These are phyloP conservation scores for Cercophora newfieldiana DNA, from an alignment of 495 filamentous ascomycete genomes.

Conservation along the genomic window DNA sequence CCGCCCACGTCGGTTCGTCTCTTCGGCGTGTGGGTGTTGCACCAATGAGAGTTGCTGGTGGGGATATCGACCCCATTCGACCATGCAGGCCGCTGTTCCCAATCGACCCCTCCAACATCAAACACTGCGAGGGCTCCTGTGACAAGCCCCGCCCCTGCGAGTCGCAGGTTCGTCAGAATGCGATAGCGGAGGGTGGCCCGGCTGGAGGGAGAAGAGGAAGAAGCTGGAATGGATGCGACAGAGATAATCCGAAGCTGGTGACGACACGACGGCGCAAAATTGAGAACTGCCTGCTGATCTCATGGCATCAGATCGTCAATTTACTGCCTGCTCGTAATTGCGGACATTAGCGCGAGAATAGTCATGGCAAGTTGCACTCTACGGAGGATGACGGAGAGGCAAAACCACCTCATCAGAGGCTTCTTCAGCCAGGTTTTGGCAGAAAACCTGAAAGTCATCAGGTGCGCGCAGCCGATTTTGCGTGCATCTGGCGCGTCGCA, in stretches of 20 bases:
- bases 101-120: slow-evolving; percentile 10
- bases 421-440: background rate
- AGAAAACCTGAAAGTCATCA: background rate
- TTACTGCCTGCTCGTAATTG: background rate
- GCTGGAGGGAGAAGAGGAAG: background rate
- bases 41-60: slow-evolving; percentile 20
- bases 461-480: background rate
- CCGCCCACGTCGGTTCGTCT: slow-evolving; percentile 20
- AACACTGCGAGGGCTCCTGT: background rate
- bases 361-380: background rate
- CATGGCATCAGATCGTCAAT: background rate
- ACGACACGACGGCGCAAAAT: background rate
- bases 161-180: background rate
- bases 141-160: background rate
- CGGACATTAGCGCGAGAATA: background rate
- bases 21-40: slow-evolving; percentile 7
- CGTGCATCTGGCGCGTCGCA: background rate
- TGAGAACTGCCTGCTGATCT: slow-evolving; percentile 6
- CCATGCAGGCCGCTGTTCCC: slow-evolving; percentile 3
- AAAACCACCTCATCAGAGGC: background rate
- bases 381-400: background rate
- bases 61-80: background rate
- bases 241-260: background rate
- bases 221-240: background rate
- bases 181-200: background rate